Percentiles rank a stretch among this genome's conserved stretches.
phyloP scores from a whole-genome alignment of 2,329 filamentous ascomycete species.

The Fusarium sp. region DNA sequence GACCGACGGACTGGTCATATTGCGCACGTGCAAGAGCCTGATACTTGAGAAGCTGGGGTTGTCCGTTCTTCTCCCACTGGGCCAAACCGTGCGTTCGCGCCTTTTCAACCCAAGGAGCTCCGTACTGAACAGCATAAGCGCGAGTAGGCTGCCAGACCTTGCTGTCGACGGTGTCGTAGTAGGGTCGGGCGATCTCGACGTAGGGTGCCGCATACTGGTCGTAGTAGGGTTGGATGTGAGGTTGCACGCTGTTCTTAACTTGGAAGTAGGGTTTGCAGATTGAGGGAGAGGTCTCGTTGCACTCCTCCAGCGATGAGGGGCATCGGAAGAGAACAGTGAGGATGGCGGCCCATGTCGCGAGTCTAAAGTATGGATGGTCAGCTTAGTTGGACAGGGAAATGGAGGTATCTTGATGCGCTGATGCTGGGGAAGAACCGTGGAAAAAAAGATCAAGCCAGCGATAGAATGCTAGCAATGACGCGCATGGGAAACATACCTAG shows the following conservation, averaged over 20 bases:
- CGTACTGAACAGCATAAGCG: conserved; percentile 78
- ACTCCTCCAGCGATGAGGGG: conserved; percentile 76
- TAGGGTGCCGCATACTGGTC: conserved; percentile 87
- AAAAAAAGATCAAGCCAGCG: conserved; percentile 5
- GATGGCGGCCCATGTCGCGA: conserved; percentile 89
- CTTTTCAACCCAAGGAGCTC: conserved; percentile 78
- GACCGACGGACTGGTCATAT: conserved; percentile 80
- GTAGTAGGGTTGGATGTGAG: conserved; percentile 89
- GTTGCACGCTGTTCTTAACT: conserved; percentile 73
- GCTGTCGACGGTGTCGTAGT: conserved; percentile 75
- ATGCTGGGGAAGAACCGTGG: conserved; percentile 16
- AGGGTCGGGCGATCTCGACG: conserved; percentile 81
- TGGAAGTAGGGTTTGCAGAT: conserved; percentile 89
- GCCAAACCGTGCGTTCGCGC: conserved; percentile 75
- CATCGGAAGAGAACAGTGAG: conserved; percentile 87
- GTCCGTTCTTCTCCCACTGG: conserved; percentile 85
- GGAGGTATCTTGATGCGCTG: conserved; percentile 6
- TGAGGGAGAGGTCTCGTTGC: conserved; percentile 78
- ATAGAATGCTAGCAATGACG: conserved; percentile 14
- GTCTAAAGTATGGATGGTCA: conserved; percentile 61
- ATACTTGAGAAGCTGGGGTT: conserved; percentile 79
- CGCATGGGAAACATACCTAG: conserved; percentile 63
- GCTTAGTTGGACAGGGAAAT: neutral
- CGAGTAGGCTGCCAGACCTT: conserved; percentile 78
- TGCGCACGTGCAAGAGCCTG: conserved; percentile 72